Conservation (phyloP, 1,139 yeast genomes). For the Yamadazyma buinensis region DNA sequence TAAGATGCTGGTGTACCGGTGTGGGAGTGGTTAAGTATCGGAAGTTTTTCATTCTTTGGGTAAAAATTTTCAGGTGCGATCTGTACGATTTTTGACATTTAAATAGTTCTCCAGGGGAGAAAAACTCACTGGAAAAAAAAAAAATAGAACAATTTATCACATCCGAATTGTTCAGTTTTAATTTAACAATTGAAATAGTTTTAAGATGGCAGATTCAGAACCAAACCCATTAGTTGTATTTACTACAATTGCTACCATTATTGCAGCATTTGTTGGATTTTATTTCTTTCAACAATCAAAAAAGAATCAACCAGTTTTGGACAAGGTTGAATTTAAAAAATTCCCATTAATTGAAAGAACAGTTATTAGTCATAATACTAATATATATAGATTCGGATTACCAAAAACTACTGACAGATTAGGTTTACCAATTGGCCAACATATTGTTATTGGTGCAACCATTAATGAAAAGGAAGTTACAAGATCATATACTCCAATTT, state of each 20-base stretch:
- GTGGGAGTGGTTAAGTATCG: background rate
- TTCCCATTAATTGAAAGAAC: conserved; percentile 84
- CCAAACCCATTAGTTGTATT: conserved; percentile 36
- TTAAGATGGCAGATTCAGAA: conserved; percentile 16
- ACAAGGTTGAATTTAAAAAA: conserved; percentile 65
- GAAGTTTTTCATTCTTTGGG: background rate
- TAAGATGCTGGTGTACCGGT: too few relatives aligned
- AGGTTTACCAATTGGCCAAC: conserved; percentile 96
- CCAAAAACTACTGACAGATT: conserved; percentile 72
- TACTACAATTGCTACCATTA: conserved; percentile 43
- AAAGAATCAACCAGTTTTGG: conserved; percentile 52
- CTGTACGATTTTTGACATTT: too few relatives aligned
- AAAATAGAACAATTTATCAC: too few relatives aligned
- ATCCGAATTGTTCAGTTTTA: too few relatives aligned
- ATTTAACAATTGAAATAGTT: background rate
- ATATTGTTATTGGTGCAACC: conserved; percentile 71
- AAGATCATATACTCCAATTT: conserved; percentile 92
- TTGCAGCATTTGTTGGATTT: conserved; percentile 33
- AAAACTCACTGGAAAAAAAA: too few relatives aligned
- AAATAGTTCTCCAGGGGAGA: too few relatives aligned
- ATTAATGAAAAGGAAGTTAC: conserved; percentile 72
- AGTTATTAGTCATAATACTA: conserved; percentile 75
- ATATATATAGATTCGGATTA: conserved; percentile 80
- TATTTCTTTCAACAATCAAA: conserved; percentile 34
- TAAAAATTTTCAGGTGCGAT: conserved; percentile 3